Base-by-base conservation (phyloP, 2,329 filamentous ascomycete genomes). In the Dactylellina sp. region DNA sequence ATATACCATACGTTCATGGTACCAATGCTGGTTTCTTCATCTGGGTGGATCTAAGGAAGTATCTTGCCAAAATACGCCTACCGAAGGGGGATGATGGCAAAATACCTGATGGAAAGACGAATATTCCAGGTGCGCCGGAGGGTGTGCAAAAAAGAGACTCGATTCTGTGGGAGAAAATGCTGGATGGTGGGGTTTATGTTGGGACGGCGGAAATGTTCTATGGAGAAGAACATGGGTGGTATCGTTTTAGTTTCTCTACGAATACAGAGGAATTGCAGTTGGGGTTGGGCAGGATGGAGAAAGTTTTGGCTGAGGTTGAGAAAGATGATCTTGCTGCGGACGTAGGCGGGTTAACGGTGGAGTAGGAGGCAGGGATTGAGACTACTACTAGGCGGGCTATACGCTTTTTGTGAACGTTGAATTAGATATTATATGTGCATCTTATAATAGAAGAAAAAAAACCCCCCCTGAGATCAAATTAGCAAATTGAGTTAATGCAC, bases 11-110 rank as follows among this genome's bases (percentile, higher is more conserved):
- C 75, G 80, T 83, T 0, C 78, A 81, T 0, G 84, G 84, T 0
- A 81, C 80, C 2, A 87, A 87, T 72, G 86, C 86, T 0, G 86
- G 84, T 0, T 87, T 88, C 76, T 88, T 88, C 76, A 75, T 88
- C 1, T 88, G 84, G 81, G 78, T 86, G 1, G 82, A 88, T 77
- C 76, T 88, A 1, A 80, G 80, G 0, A 35, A 42, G 44, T 71
- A 62, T 50, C 44, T 75, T 39, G 52, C 49, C 7, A 65, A 59
- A 28, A 57, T 63, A 12, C 70, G 66, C 22, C 18, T 75, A 20
- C 70, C 70, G 16, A 37, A 70, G 24, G 60, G 61, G 18, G 59
- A 74, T 42, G 57, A 72, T 22, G 64, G 64, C 25, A 64, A 64
- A 37, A 37, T 75, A n/a, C 60, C 60, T 1, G 57, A 57, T 39